Percentiles rank a stretch among this genome's conserved stretches.
Evolutionary conservation across 371 early-diverging fungal genomes (phyloP).

Genomic region (Apophysomyces variabilis): DNA sequence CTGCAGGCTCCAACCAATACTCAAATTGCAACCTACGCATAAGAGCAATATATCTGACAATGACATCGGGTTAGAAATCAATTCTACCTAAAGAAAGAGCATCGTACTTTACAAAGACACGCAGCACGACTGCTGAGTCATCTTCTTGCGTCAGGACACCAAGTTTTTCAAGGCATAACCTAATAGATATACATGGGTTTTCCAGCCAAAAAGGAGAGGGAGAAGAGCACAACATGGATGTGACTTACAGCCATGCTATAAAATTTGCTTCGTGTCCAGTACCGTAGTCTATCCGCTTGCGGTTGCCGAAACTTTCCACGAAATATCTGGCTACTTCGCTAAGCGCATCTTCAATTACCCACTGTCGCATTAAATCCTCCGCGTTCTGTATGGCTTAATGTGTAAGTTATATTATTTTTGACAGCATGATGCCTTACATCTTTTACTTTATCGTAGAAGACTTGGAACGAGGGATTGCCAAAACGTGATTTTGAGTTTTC

Average conservation of each 20-base stretch:
- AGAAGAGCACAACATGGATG: neutral
- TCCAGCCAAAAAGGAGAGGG: neutral
- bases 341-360: conserved; percentile 47
- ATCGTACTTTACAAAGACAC: conserved; percentile 77
- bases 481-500: conserved; percentile 83
- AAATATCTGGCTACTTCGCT: conserved; percentile 85
- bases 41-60: conserved; percentile 78
- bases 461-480: conserved; percentile 91
- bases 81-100: conserved; percentile 4
- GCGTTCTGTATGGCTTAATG: conserved; percentile 5
- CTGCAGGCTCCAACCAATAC: conserved; percentile 99
- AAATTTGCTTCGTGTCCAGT: conserved; percentile 99
- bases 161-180: conserved; percentile 82
- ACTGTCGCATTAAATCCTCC: conserved; percentile 19
- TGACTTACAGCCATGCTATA: conserved; percentile 83
- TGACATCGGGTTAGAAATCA: neutral
- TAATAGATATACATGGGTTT: conserved; percentile 23
- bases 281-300: conserved; percentile 98
- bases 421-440: conserved; percentile 43
- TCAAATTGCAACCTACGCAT: conserved; percentile 89
- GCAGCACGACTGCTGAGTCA: conserved; percentile 73
- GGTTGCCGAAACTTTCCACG: conserved; percentile 92
- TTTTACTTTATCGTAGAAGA: conserved; percentile 73
- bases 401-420: conserved; percentile 6
- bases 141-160: conserved; percentile 67